phyloP scores from a whole-genome alignment of 208 protist genomes.

The Spongospora subterranea region DNA sequence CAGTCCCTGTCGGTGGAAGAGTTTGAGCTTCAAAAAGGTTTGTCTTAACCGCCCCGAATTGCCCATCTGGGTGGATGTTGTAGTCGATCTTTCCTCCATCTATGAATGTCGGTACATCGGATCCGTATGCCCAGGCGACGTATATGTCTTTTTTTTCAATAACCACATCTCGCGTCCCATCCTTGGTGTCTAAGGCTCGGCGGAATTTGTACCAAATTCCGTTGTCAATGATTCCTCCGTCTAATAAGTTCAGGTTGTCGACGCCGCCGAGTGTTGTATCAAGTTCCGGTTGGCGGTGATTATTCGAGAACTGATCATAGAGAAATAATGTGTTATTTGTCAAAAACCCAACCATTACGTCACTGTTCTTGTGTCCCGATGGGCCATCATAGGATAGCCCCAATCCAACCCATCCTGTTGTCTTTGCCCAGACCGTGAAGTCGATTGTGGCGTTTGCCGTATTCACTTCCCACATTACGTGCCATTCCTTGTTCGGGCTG shows the following conservation, averaged over 20 bases:
- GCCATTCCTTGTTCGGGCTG: too few relatives aligned
- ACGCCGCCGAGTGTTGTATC: background rate
- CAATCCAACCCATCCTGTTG: background rate
- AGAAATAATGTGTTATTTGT: background rate
- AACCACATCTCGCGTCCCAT: background rate
- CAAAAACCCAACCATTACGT: background rate
- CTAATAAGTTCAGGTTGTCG: background rate
- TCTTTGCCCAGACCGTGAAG: background rate
- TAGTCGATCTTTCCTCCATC: background rate
- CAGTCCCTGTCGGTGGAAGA: too few relatives aligned
- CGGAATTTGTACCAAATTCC: background rate
- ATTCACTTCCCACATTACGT: too few relatives aligned
- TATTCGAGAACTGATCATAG: background rate
- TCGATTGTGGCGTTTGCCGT: too few relatives aligned
- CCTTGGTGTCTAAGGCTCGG: background rate
- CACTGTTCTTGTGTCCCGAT: background rate
- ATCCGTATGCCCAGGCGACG: background rate
- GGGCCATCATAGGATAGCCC: background rate
- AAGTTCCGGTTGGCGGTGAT: background rate
- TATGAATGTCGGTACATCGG: background rate
- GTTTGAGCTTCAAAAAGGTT: too few relatives aligned
- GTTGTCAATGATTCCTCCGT: background rate
- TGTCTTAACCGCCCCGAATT: background rate
- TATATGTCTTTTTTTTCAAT: background rate
- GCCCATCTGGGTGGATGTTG: background rate